These are phyloP conservation scores for Ceratobasidium sp. DNA, from an alignment of 1,284 basidiomycete species.

Conservation along the genomic window DNA sequence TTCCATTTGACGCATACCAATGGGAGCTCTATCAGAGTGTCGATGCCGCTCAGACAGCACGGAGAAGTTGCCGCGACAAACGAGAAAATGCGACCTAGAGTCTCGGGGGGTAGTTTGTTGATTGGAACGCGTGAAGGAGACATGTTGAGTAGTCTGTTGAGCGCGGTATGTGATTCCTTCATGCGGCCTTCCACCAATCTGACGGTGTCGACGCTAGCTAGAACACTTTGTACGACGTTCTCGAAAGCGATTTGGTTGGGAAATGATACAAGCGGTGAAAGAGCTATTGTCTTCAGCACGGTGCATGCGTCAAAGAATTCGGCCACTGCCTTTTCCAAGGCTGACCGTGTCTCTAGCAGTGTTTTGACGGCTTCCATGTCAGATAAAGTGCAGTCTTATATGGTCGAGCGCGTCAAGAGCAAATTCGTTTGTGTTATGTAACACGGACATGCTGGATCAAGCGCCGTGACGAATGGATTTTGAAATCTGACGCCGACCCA, in stretches of 20 bases:
- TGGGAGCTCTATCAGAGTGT: neutral
- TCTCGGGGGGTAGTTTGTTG: neutral
- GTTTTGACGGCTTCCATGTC: neutral
- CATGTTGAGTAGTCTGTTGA: neutral
- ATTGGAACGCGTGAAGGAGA: neutral
- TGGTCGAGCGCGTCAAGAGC: too few species aligned
- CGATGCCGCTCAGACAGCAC: neutral
- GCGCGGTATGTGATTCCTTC: neutral
- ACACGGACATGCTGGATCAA: too few species aligned
- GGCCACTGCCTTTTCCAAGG: neutral
- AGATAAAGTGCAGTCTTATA: too few species aligned
- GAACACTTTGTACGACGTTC: neutral
- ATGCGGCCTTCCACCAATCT: neutral
- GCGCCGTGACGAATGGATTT: too few species aligned
- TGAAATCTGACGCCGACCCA: too few species aligned
- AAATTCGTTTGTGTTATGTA: too few species aligned
- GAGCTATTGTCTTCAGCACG: neutral
- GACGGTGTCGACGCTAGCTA: neutral
- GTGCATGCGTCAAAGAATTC: neutral
- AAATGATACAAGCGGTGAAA: neutral
- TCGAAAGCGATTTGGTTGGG: neutral
- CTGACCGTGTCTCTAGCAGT: neutral
- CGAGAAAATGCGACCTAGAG: neutral
- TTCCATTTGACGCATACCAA: constrained; percentile 27
- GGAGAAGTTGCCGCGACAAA: neutral